Evolutionary conservation across 805 yeast species (phyloP).

Genomic region (Nakazawaea ishiwadae): DNA sequence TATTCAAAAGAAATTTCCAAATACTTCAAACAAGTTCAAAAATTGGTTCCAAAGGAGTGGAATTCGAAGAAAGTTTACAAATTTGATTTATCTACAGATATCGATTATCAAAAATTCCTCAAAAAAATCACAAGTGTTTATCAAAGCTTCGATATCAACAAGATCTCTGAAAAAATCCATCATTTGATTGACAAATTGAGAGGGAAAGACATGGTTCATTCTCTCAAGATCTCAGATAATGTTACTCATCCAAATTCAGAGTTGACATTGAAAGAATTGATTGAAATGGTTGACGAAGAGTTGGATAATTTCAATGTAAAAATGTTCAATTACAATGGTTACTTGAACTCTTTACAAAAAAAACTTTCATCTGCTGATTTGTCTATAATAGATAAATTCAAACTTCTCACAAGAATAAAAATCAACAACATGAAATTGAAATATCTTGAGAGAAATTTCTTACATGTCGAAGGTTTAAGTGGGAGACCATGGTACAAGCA

Average conservation of each 20-base stretch:
- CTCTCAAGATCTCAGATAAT: constrained; percentile 2
- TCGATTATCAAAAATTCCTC: constrained; percentile 4
- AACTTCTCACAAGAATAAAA: constrained; percentile 20
- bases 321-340: constrained; percentile 13
- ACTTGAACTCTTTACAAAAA: constrained; percentile 16
- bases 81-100: constrained; percentile 9
- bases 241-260: constrained; percentile 13
- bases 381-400: constrained; percentile 22
- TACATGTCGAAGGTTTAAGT: constrained; percentile 43
- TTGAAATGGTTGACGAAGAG: constrained; percentile 16
- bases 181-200: constrained; percentile 15
- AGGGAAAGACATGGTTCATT: constrained; percentile 9
- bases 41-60: constrained; percentile 35
- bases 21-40: constrained; percentile 33
- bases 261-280: constrained; percentile 22
- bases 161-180: not conserved
- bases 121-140: constrained; percentile 9
- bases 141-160: constrained; percentile 4
- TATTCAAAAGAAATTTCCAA: constrained; percentile 34
- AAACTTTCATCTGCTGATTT: constrained; percentile 20
- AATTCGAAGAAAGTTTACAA: constrained; percentile 14
- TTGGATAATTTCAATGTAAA: constrained; percentile 12
- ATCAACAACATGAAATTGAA: constrained; percentile 35
- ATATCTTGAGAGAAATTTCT: constrained; percentile 40
- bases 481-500: constrained; percentile 57